Conservation (phyloP, 805 yeast genomes). For the Nakazawaea ambrosiae region DNA sequence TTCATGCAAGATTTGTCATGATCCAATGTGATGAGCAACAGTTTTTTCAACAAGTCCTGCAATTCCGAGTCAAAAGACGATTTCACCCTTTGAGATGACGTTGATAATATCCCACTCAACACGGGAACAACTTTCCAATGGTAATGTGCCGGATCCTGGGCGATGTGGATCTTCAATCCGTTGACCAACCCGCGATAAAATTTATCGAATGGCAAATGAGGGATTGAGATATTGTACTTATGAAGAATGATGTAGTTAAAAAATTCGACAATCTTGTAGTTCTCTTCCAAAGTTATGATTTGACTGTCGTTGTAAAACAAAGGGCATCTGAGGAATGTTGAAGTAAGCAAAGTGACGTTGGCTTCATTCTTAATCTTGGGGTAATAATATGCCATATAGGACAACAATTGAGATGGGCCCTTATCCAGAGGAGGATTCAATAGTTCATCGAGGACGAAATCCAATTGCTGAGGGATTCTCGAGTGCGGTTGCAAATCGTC, state of each 20-base stretch:
- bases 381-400: constrained; percentile 43
- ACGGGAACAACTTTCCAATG: constrained; percentile 44
- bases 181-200: constrained; percentile 32
- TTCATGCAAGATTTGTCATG: constrained; percentile 1
- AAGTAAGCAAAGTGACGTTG: constrained; percentile 37
- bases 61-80: neutral
- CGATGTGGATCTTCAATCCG: constrained; percentile 26
- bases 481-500: neutral
- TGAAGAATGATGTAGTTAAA: constrained; percentile 37
- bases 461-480: constrained; percentile 33
- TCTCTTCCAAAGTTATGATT: constrained; percentile 22
- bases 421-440: constrained; percentile 29
- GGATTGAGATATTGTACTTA: constrained; percentile 40
- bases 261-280: constrained; percentile 37
- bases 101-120: constrained; percentile 35
- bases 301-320: constrained; percentile 21
- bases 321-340: constrained; percentile 38
- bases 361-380: constrained; percentile 41
- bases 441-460: constrained; percentile 37
- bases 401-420: constrained; percentile 27
- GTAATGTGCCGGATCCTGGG: constrained; percentile 14
- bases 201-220: constrained; percentile 35
- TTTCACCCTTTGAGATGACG: constrained; percentile 13
- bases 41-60: neutral
- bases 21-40: constrained; percentile 6